Evolutionary conservation across 2,329 filamentous ascomycete genomes (phyloP).

Genomic region (Graphiopsis chlorocephala): DNA sequence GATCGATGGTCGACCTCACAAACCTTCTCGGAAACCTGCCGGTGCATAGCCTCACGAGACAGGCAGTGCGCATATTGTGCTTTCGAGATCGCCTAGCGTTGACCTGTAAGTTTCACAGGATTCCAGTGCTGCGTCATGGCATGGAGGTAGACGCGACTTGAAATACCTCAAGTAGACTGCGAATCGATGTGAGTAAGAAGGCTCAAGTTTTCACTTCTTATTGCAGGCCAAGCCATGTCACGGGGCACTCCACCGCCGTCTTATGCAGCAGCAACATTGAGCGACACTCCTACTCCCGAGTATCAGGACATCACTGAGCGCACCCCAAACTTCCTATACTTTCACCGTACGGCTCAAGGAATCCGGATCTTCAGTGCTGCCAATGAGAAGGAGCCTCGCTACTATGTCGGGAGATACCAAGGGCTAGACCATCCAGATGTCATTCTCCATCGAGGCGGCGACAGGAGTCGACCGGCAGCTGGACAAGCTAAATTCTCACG

Average conservation of each 20-base stretch:
- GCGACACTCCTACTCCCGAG: neutral
- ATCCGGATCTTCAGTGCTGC: constrained; percentile 16
- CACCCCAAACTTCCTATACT: neutral
- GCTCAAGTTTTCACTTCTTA: neutral
- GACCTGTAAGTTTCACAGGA: neutral
- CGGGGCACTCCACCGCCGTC: neutral
- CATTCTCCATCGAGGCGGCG: constrained; percentile 23
- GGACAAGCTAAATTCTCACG: constrained; percentile 19
- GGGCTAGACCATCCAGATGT: constrained; percentile 18
- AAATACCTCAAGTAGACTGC: neutral
- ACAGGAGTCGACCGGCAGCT: constrained; percentile 21
- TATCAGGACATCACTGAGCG: neutral
- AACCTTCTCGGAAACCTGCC: neutral
- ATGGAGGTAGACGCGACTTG: neutral
- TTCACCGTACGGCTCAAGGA: neutral
- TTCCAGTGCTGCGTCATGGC: neutral
- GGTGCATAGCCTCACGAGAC: neutral
- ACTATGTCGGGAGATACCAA: constrained; percentile 21
- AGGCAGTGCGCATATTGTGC: neutral
- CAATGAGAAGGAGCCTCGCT: constrained; percentile 17
- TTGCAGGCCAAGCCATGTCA: neutral
- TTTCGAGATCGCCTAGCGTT: neutral
- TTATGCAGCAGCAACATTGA: neutral
- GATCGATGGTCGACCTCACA: neutral
- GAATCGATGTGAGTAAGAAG: neutral